A percentile compares a stretch with the other conserved stretches of the same genome.
phyloP scores from a whole-genome alignment of 306 rosid genomes.

The Cucurbita moschata region DNA sequence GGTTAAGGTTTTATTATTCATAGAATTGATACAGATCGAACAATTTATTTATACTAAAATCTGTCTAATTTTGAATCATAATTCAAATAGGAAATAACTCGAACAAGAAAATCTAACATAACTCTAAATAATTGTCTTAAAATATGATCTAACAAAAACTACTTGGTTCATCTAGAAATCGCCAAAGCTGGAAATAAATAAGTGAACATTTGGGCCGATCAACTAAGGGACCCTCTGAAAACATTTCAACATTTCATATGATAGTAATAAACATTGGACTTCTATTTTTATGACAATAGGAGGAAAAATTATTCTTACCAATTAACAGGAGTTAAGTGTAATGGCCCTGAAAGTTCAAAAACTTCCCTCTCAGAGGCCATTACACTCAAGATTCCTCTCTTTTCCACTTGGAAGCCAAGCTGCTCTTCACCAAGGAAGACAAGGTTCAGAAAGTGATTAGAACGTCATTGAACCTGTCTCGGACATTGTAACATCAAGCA shows the following conservation, averaged over 20 bases:
- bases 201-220: not conserved
- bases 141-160: not conserved
- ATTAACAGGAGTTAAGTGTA: conserved; percentile 49
- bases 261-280: not conserved
- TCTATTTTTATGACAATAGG: not conserved
- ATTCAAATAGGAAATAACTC: not conserved
- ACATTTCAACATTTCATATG: not conserved
- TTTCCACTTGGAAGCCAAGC: conserved; percentile 18
- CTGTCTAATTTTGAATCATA: not conserved
- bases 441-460: not conserved
- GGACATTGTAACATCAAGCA: not conserved
- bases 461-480: not conserved
- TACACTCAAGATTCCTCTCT: conserved; percentile 3
- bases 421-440: conserved; percentile 2
- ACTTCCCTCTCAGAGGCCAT: conserved; percentile 64
- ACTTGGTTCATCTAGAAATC: not conserved
- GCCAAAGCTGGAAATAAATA: not conserved
- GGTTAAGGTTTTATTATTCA: not conserved
- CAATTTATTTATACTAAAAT: too few species aligned
- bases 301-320: conserved; percentile 33
- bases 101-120: not conserved
- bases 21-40: not conserved
- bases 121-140: not conserved
- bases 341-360: conserved; percentile 71
- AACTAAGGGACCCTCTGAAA: not conserved